Evolutionary conservation across 768 basidiomycete species (phyloP).

Genomic region (Chalciporus chontae): DNA sequence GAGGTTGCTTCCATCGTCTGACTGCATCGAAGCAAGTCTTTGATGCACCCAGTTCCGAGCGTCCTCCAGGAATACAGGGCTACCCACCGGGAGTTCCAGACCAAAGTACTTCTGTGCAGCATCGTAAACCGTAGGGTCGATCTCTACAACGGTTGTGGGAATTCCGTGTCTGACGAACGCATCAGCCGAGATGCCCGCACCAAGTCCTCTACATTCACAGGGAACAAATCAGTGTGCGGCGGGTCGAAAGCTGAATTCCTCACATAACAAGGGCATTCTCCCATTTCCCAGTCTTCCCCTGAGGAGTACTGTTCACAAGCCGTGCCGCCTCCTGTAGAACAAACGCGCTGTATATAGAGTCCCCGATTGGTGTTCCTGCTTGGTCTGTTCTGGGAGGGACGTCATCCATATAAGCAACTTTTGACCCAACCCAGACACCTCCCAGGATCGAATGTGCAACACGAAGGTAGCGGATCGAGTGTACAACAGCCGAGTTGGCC

Average conservation of each 20-base stretch:
- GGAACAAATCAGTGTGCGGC: slow-evolving; percentile 6
- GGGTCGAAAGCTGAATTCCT: slow-evolving; percentile 20
- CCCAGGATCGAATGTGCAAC: slow-evolving; percentile 64
- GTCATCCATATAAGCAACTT: slow-evolving; percentile 41
- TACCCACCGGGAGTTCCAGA: slow-evolving; percentile 59
- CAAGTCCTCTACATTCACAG: slow-evolving; percentile 66
- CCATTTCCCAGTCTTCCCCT: slow-evolving; percentile 32
- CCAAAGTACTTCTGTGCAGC: slow-evolving; percentile 80
- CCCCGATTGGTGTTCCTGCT: slow-evolving; percentile 54
- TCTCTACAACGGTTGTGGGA: slow-evolving; percentile 82
- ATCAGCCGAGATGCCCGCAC: slow-evolving; percentile 76
- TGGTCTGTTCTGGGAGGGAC: slow-evolving; percentile 46
- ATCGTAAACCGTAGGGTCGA: slow-evolving; percentile 86
- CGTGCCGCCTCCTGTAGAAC: slow-evolving; percentile 83
- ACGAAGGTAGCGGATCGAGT: slow-evolving; percentile 58
- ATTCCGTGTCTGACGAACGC: slow-evolving; percentile 69
- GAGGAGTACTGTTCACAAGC: slow-evolving; percentile 53
- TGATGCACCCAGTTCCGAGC: slow-evolving; percentile 65
- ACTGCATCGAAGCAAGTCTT: slow-evolving; percentile 31
- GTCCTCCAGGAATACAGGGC: slow-evolving; percentile 70
- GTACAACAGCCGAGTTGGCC: slow-evolving; percentile 30
- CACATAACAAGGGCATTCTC: slow-evolving; percentile 73
- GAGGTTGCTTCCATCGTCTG: slow-evolving; percentile 8
- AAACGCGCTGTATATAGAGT: slow-evolving; percentile 83
- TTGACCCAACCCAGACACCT: slow-evolving; percentile 74